Conservation (phyloP, 2,329 filamentous ascomycete genomes). For the Emergomyces pasteurianus region DNA sequence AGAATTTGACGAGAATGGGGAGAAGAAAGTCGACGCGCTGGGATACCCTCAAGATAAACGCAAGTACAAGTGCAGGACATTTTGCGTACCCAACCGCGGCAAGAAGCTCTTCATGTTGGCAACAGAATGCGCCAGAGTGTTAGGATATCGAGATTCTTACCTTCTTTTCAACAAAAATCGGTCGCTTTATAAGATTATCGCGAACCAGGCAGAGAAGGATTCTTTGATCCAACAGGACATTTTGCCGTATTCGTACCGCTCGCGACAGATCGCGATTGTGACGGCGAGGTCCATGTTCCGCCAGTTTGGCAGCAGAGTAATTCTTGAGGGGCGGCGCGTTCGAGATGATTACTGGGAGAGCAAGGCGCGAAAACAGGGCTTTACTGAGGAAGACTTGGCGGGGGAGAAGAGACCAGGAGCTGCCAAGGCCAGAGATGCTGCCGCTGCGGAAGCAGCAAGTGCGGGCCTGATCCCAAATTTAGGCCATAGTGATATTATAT, state of each 20-base stretch:
- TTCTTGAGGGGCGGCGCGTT: constrained; percentile 77
- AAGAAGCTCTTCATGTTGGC: constrained; percentile 98
- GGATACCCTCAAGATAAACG: constrained; percentile 72
- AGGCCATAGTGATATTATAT: constrained; percentile 76
- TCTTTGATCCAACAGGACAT: constrained; percentile 92
- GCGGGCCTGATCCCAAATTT: constrained; percentile 48
- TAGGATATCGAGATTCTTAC: constrained; percentile 96
- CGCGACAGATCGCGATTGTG: constrained; percentile 96
- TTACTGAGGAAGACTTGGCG: constrained; percentile 90
- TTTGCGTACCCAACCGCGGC: constrained; percentile 78
- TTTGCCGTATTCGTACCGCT: constrained; percentile 91
- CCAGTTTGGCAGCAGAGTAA: constrained; percentile 91
- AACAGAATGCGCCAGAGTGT: constrained; percentile 86
- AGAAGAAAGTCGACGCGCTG: constrained; percentile 80
- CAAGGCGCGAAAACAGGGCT: constrained; percentile 93
- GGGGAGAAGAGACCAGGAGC: constrained; percentile 93
- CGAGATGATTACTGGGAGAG: constrained; percentile 98
- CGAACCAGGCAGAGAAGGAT: constrained; percentile 90
- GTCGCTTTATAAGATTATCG: constrained; percentile 95
- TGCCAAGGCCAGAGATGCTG: constrained; percentile 74
- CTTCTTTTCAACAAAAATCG: constrained; percentile 97
- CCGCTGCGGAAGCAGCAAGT: constrained; percentile 50
- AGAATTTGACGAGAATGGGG: constrained; percentile 83
- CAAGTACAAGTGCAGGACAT: constrained; percentile 86
- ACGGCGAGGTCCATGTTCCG: constrained; percentile 97